phyloP scores from a whole-genome alignment of 2,329 filamentous ascomycete genomes.

The Periglandula ipomoeae region DNA sequence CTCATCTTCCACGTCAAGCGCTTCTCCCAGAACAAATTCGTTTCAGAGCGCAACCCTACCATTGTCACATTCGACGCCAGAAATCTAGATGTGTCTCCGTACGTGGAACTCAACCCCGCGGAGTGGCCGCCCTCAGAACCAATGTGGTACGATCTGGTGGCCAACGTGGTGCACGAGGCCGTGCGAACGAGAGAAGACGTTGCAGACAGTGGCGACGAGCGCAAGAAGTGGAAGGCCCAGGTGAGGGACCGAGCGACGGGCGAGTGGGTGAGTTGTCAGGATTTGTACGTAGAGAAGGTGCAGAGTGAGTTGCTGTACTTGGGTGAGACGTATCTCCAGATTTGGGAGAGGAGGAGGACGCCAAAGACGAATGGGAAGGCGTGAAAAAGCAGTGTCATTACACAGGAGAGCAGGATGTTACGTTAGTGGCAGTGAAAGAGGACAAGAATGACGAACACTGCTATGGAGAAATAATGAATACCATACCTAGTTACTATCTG shows the following conservation, averaged over 20 bases:
- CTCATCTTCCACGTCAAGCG: constrained; percentile 94
- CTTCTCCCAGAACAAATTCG: constrained; percentile 94
- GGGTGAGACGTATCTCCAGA: constrained; percentile 89
- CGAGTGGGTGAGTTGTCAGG: constrained; percentile 90
- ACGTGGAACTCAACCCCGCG: constrained; percentile 77
- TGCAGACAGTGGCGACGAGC: constrained; percentile 78
- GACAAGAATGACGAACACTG: too few relatives aligned
- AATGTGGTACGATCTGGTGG: constrained; percentile 89
- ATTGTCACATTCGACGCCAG: constrained; percentile 92
- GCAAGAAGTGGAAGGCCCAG: constrained; percentile 91
- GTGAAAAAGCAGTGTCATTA: too few relatives aligned
- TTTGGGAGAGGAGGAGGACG: constrained; percentile 76
- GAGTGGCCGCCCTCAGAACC: constrained; percentile 67
- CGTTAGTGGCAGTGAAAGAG: too few relatives aligned
- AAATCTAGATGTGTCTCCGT: constrained; percentile 76
- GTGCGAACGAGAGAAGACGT: constrained; percentile 73
- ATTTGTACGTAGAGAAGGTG: constrained; percentile 84
- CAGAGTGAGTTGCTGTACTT: constrained; percentile 85
- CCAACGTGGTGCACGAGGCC: constrained; percentile 85
- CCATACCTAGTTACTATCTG: too few relatives aligned
- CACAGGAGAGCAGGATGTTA: too few relatives aligned
- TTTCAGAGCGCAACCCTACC: constrained; percentile 90
- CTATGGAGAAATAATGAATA: too few relatives aligned
- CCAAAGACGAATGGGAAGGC: neutral
- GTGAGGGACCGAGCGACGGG: constrained; percentile 70